phyloP scores from a whole-genome alignment of 495 filamentous ascomycete genomes.

The Trichoderma erinaceum region DNA sequence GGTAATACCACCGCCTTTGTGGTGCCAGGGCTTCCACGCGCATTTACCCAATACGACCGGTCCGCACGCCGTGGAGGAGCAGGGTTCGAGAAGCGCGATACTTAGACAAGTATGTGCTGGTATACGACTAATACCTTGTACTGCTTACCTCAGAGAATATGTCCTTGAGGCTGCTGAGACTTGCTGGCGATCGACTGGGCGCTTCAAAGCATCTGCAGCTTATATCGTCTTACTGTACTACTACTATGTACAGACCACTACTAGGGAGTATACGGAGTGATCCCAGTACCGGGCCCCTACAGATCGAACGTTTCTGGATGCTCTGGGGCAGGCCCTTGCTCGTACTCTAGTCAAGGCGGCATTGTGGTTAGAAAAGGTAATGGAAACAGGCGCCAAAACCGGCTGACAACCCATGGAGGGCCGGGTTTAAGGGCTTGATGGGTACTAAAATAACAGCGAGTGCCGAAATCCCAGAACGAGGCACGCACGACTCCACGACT shows the following conservation, averaged over 20 bases:
- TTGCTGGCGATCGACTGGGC: conserved; percentile 5
- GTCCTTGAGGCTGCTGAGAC: neutral
- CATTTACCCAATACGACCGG: neutral
- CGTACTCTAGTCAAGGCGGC: neutral
- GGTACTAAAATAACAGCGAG: neutral
- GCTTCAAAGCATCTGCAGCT: neutral
- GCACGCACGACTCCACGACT: neutral
- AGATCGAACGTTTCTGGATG: conserved; percentile 4
- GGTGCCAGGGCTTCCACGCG: neutral
- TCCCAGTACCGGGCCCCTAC: neutral
- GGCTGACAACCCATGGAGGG: neutral
- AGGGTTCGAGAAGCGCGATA: neutral
- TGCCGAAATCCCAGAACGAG: neutral
- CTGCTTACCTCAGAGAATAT: conserved; percentile 12
- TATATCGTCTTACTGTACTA: neutral
- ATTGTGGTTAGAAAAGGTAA: neutral
- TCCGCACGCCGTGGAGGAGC: neutral
- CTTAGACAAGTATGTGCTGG: neutral
- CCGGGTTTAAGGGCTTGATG: conserved; percentile 1
- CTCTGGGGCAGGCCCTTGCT: conserved; percentile 1
- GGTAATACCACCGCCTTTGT: neutral
- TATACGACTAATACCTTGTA: neutral
- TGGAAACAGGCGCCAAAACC: neutral
- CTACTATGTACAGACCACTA: neutral
- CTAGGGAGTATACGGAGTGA: neutral